phyloP scores from a whole-genome alignment of 2,329 filamentous ascomycete species.

The Arachnomyces sp. region DNA sequence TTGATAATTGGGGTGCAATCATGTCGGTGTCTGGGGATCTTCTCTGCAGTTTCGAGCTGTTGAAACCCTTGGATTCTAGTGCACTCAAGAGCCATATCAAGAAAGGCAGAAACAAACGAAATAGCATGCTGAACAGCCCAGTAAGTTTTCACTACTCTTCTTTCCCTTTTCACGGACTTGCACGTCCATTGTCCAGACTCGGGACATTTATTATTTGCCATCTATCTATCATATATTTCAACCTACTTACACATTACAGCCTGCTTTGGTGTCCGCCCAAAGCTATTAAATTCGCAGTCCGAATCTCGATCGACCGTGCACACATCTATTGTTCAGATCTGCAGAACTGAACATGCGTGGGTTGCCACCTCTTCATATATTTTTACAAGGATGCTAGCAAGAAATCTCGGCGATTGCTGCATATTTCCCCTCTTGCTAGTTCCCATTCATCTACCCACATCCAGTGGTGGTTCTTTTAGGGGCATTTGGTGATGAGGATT shows the following conservation, averaged over 20 bases:
- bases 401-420: too few relatives aligned
- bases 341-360: too few relatives aligned
- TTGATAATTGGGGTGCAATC: slow-evolving; percentile 97
- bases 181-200: neutral
- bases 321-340: too few relatives aligned
- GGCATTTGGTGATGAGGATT: slow-evolving; percentile 17
- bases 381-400: too few relatives aligned
- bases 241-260: slow-evolving; percentile 21
- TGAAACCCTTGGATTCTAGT: slow-evolving; percentile 92
- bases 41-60: slow-evolving; percentile 90
- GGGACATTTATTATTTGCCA: slow-evolving; percentile 1
- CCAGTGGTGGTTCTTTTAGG: too few relatives aligned
- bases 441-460: too few relatives aligned
- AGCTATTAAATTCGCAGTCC: slow-evolving; percentile 27
- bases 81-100: slow-evolving; percentile 98
- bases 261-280: slow-evolving; percentile 37
- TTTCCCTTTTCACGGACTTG: slow-evolving; percentile 11
- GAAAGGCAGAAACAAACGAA: slow-evolving; percentile 88
- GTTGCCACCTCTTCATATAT: too few relatives aligned
- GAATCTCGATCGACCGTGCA: too few relatives aligned
- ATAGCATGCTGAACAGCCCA: slow-evolving; percentile 92
- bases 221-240: neutral
- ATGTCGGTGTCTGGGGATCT: slow-evolving; percentile 95
- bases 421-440: too few relatives aligned
- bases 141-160: slow-evolving; percentile 49